These are phyloP conservation scores for Uronychia binucleata DNA, from an alignment of 73 alveolate species.

Conservation along the genomic window DNA sequence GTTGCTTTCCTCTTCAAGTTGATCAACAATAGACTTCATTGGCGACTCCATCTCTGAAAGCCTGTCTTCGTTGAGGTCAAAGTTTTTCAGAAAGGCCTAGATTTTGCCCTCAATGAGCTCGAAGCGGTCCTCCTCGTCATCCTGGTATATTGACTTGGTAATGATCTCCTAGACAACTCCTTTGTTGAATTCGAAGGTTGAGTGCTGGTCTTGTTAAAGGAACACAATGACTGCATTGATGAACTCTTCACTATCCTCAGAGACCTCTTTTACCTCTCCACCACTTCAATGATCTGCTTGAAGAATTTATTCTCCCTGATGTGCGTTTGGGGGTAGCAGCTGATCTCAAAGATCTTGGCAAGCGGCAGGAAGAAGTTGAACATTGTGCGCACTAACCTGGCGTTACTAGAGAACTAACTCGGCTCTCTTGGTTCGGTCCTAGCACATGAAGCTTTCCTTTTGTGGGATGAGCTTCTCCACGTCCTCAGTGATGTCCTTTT, in stretches of 20 bases:
- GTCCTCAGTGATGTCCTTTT: not conserved
- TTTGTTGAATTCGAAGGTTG: slow-evolving; percentile 1
- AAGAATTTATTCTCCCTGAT: not conserved
- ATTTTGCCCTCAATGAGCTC: not conserved
- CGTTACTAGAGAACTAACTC: slow-evolving; percentile 22
- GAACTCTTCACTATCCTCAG: slow-evolving; percentile 1
- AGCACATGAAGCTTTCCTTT: not conserved
- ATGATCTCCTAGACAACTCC: not conserved
- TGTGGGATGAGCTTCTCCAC: not conserved
- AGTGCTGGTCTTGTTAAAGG: not conserved
- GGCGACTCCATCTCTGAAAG: not conserved
- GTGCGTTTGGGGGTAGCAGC: not conserved
- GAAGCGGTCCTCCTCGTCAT: not conserved
- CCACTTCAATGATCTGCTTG: not conserved
- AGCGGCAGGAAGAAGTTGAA: slow-evolving; percentile 60
- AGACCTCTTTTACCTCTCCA: slow-evolving; percentile 4
- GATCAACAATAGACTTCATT: not conserved
- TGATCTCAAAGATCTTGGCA: slow-evolving; percentile 10
- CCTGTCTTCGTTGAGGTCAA: not conserved
- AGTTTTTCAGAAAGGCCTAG: not conserved
- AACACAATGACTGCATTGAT: slow-evolving; percentile 3
- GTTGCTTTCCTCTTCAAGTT: not conserved
- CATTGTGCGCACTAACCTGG: slow-evolving; percentile 5
- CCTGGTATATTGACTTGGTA: not conserved
- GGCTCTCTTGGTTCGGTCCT: slow-evolving; percentile 9